Base-by-base conservation (phyloP, 257 asterid genomes). In the Solanum paucissectum region DNA sequence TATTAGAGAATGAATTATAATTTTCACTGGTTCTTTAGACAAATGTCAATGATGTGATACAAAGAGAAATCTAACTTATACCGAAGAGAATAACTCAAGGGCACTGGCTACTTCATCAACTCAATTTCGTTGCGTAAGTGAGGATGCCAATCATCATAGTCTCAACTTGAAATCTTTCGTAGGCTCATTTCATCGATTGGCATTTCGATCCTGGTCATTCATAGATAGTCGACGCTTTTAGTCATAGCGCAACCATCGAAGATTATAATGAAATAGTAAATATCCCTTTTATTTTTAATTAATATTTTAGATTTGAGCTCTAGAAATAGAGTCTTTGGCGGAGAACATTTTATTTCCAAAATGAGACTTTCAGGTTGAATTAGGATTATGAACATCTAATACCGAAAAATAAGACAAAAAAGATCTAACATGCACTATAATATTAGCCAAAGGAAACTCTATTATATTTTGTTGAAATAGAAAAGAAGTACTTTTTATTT, bases 251-350 rank as follows among this genome's bases (percentile, higher is more conserved):
- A 8, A 71, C 12, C 76, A 74, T 3, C 32, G 12, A 75, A 37
- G 9, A 3, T 38, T 12, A n/a, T 75, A 12, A n/a, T 3, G 12
- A 4, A 38, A 12, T 14, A 20, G 1, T 14, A 77, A 38, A 5
- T 40, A 38, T 2, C 0, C 0, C 6, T 12, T n/a, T 3, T 1
- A 6, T 42, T 2, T 18, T 40, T 77, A 12, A 25, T n/a, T 2
- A 14, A 7, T 20, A 6, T 44, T 25, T 25, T 4, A 33, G 0
- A 2, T 77, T 42, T 3, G 8, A 42, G 12, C 23, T 1, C 1
- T 40, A 25, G 1, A 1, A n/a, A 42, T 13, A n/a, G 5, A 40
- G 2, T 25, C 2, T 40, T 25, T 13, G 36, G 5, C 2, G 3
- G 3, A 1, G 3, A 42, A 2, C 2, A 23, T 11, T 37, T 74